These are phyloP conservation scores for Trichoderma guizhouense DNA, from an alignment of 2,329 filamentous ascomycete genomes.

Conservation along the genomic window DNA sequence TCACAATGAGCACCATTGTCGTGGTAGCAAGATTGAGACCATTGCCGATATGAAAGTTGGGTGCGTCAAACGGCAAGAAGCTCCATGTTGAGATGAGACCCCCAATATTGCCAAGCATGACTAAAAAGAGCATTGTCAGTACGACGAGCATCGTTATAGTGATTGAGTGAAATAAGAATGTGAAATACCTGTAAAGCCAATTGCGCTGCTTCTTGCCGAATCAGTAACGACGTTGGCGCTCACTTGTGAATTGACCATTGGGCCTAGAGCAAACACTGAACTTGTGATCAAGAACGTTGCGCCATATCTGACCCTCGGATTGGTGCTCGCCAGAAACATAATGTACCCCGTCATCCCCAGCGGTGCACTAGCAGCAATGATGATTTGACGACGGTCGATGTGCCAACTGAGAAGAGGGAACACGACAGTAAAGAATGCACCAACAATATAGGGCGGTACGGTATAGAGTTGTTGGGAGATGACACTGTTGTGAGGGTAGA, in stretches of 20 bases:
- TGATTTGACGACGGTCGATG: constrained; percentile 55
- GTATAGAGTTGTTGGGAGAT: constrained; percentile 68
- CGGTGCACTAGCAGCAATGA: constrained; percentile 58
- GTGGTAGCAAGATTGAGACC: background rate
- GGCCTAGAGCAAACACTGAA: constrained; percentile 61
- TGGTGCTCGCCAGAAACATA: constrained; percentile 61
- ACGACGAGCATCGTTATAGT: background rate
- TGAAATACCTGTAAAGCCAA: constrained; percentile 65
- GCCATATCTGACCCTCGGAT: constrained; percentile 57
- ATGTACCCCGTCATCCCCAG: constrained; percentile 59
- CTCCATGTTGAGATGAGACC: background rate
- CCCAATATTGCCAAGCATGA: background rate
- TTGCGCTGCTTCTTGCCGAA: constrained; percentile 63
- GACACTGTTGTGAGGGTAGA: constrained; percentile 55
- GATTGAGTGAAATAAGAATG: constrained; percentile 27
- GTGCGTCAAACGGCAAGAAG: background rate
- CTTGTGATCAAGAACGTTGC: constrained; percentile 67
- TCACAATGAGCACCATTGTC: background rate
- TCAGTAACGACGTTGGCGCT: constrained; percentile 70
- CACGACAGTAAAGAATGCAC: constrained; percentile 62
- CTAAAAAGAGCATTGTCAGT: background rate
- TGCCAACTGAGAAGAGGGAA: constrained; percentile 61
- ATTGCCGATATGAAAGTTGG: background rate
- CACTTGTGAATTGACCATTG: constrained; percentile 63
- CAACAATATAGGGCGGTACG: constrained; percentile 67